Base-by-base conservation (phyloP, 2,329 filamentous ascomycete genomes). In the Colletotrichum australisinense region DNA sequence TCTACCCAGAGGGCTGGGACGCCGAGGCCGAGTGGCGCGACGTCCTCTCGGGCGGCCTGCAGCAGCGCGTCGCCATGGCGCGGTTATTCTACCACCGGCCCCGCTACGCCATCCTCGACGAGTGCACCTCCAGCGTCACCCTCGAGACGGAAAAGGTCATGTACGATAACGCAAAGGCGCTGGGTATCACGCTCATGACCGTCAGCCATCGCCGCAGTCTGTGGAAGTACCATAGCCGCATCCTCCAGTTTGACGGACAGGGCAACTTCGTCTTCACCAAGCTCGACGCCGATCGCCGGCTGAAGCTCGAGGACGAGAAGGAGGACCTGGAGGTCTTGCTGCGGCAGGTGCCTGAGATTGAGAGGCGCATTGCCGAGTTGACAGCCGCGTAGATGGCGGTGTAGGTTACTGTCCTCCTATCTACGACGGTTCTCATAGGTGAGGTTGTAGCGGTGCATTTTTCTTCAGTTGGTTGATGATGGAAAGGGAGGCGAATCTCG, bases 1-100 rank as follows among this genome's bases (percentile, higher is more conserved):
- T 94, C 16, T 94, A 94, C 71, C 90, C 90, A 19, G 87, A 89
- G 73, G 95, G 94, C 28, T 98, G 96, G 92, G 96, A 98, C 80
- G 93, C 94, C 7, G 95, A 98, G 83, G 95, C 96, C 65, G 96
- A 98, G 85, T 99, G 97, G 97, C 93, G 95, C 60, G 96, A 98
- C 77, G 94, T 97, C 1, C 89, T 99, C 32, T 97, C 94, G 0
- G 95, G 94, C 14, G 97, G 97, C 7, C 88, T 98, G 24, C 97
- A 99, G 84, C 97, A 99, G 85, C 93, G 97, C 65, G 94, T 99
- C 26, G 97, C 97, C 73, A 98, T 98, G 94, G 97, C 97, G 0
- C 89, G 97, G 0, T 89, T 98, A 22, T 98, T 98, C 84, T 98
- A 98, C 83, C 96, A 98, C 84, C 89, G 91, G 11, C 96, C 96